Percentiles rank a stretch among this genome's conserved stretches.
phyloP scores from a whole-genome alignment of 257 asterid species.

The Plantago major region DNA sequence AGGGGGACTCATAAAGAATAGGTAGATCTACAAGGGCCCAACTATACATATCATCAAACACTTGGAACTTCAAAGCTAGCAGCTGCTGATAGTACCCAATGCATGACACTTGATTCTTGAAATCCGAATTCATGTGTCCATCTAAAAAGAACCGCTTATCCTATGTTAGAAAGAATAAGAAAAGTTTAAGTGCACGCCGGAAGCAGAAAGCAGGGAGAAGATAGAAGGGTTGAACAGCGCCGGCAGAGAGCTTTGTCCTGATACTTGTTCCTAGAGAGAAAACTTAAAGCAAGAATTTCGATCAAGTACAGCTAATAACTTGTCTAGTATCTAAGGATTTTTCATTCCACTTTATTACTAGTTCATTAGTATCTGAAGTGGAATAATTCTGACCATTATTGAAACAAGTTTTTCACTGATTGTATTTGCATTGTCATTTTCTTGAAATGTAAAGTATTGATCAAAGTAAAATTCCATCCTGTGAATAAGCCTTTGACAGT shows the following conservation, averaged over 20 bases:
- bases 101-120: slow-evolving; percentile 21
- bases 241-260: slow-evolving; percentile 39
- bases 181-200: slow-evolving; percentile 24
- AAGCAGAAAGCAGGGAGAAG: slow-evolving; percentile 23
- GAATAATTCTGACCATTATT: neutral
- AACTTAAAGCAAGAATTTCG: slow-evolving; percentile 44
- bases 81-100: slow-evolving; percentile 43
- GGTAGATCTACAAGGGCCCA: slow-evolving; percentile 43
- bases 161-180: slow-evolving; percentile 54
- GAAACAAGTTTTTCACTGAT: neutral
- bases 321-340: too few relatives aligned
- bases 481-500: neutral
- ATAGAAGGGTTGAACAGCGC: slow-evolving; percentile 30
- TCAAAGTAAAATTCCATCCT: too few relatives aligned
- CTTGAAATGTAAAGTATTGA: too few relatives aligned
- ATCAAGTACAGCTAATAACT: slow-evolving; percentile 2
- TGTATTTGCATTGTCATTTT: too few relatives aligned
- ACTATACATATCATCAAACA: slow-evolving; percentile 44
- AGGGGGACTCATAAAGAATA: slow-evolving; percentile 47
- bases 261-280: slow-evolving; percentile 33
- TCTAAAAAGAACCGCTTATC: slow-evolving; percentile 52
- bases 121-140: slow-evolving; percentile 32
- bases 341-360: too few relatives aligned
- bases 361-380: neutral
- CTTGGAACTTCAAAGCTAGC: slow-evolving; percentile 52